Conservation (phyloP, 2,329 filamentous ascomycete genomes). For the Massarina eburnea region DNA sequence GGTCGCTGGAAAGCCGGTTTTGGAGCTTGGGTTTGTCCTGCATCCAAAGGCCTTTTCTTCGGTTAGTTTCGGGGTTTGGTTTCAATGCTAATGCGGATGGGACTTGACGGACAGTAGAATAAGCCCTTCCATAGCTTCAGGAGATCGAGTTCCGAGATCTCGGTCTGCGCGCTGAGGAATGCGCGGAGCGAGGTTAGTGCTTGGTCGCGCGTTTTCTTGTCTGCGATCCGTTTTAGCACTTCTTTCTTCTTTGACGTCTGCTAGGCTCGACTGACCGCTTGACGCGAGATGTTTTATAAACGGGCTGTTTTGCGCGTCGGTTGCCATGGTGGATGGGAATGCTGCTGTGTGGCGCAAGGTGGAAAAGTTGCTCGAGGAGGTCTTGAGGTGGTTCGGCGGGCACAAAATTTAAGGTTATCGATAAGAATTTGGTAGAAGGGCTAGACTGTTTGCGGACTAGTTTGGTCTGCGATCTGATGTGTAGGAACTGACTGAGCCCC, state of each 20-base stretch:
- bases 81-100: background rate
- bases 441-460: background rate
- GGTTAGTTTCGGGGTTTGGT: constrained; percentile 2
- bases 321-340: constrained; percentile 31
- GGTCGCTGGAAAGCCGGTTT: constrained; percentile 76
- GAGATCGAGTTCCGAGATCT: constrained; percentile 69
- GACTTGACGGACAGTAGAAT: constrained; percentile 69
- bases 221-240: constrained; percentile 49
- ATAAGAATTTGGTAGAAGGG: constrained; percentile 15
- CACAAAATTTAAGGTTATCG: constrained; percentile 31
- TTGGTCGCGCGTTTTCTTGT: constrained; percentile 74
- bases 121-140: constrained; percentile 94
- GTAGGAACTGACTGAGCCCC: background rate
- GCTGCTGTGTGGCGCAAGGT: constrained; percentile 3
- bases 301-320: constrained; percentile 56
- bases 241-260: background rate
- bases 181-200: constrained; percentile 75
- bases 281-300: constrained; percentile 84
- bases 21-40: constrained; percentile 86
- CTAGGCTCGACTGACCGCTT: constrained; percentile 62
- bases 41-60: constrained; percentile 73
- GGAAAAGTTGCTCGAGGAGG: background rate
- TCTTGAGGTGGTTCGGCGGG: constrained; percentile 6
- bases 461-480: background rate
- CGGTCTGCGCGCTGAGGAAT: constrained; percentile 68